Evolutionary conservation across 148 eudicot genomes (phyloP), one percentile per base, ranked within the genome.

Genomic region (Rhododendron molle): DNA sequence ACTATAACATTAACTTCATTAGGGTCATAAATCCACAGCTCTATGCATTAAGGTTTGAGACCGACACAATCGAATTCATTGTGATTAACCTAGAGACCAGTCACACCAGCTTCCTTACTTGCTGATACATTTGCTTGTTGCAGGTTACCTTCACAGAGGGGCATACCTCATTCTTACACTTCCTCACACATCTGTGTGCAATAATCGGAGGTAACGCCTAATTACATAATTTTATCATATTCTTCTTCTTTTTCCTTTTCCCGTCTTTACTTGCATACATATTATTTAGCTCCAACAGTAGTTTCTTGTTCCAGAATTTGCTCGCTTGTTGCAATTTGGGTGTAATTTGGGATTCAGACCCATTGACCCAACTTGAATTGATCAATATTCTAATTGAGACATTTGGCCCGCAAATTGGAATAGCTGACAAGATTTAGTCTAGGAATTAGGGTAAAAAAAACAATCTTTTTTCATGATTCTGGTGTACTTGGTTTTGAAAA

Each of bases 171-270:
- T 96, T 96, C 88, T 87, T 96, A 83, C 98, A 96, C 89, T 96
- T 96, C 88, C n/a, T 96, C 82, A 96, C 98, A 3, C 89, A 93
- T 88, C 90, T 96, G 60, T 96, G 98, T 89, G 98, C 98, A 38
- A 94, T 96, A 11, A 90, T 94, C 4, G 98, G 98, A 92, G 98
- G 98, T 96, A 93, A 84, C 60, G 10, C 76, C 58, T 14, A 30
- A 18, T 28, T 62, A 16, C 23, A 9, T 60, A 58, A 26, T n/a
- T 28, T 14, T 5, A 14, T 23, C 5, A 14, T 50, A 36, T 30
- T 43, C 32, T 23, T 78, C 28, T 12, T 49, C 69, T 18, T 84
- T 74, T 50, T 23, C 76, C 74, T 28, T n/a, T 14, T 20, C 40
- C 2, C 20, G 20, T 76, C 5, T 67, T 15, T 83, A 32, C 79